Percentiles rank a stretch among this genome's conserved stretches.
Evolutionary conservation across 2,329 filamentous ascomycete species (phyloP).

Genomic region (Monilinia fructicola): DNA sequence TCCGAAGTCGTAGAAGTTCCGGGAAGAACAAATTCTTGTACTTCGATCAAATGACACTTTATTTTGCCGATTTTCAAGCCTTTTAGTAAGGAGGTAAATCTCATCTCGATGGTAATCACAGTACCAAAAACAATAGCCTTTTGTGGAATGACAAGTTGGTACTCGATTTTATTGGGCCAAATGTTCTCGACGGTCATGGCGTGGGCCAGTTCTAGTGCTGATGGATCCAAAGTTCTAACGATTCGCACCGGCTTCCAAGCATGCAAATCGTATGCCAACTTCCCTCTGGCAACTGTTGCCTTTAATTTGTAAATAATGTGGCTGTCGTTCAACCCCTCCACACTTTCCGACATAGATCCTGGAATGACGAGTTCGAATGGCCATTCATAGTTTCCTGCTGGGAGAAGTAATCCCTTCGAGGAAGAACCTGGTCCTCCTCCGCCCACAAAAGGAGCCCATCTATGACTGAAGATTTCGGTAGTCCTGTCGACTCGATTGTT

Average conservation of each 20-base stretch:
- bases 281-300: slow-evolving; percentile 82
- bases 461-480: slow-evolving; percentile 63
- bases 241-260: slow-evolving; percentile 76
- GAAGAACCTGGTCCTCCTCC: slow-evolving; percentile 46
- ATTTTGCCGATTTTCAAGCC: slow-evolving; percentile 83
- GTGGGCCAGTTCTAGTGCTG: slow-evolving; percentile 75
- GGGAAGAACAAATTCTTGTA: slow-evolving; percentile 63
- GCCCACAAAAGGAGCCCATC: slow-evolving; percentile 66
- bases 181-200: slow-evolving; percentile 96
- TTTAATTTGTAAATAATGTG: slow-evolving; percentile 90
- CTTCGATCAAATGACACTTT: slow-evolving; percentile 76
- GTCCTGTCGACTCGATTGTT: slow-evolving; percentile 60
- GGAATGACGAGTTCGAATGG: slow-evolving; percentile 75
- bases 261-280: slow-evolving; percentile 83
- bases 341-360: slow-evolving; percentile 75
- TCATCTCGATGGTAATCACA: slow-evolving; percentile 78
- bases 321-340: slow-evolving; percentile 84
- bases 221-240: slow-evolving; percentile 73
- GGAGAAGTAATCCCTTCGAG: slow-evolving; percentile 58
- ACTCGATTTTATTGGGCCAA: slow-evolving; percentile 97
- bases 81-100: slow-evolving; percentile 84
- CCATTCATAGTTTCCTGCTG: slow-evolving; percentile 79
- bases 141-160: slow-evolving; percentile 88
- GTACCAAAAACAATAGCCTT: slow-evolving; percentile 95
- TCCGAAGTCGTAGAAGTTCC: slow-evolving; percentile 48